Percentiles rank a stretch among this genome's conserved stretches.
These are phyloP conservation scores for Penicillium glabrum DNA, from an alignment of 2,329 filamentous ascomycete species.

Conservation along the genomic window DNA sequence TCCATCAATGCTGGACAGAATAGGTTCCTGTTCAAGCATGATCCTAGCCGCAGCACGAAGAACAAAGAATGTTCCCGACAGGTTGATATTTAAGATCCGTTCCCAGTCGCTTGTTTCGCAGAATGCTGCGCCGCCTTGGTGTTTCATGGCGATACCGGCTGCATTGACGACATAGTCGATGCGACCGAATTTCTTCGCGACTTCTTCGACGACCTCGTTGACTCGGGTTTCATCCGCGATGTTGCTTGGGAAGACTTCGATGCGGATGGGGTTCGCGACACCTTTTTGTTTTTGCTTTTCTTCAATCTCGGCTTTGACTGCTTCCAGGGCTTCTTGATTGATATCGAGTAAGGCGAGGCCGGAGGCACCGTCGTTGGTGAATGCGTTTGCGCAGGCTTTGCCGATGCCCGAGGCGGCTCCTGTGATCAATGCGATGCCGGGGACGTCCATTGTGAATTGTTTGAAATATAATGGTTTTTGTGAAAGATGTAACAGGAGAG, in stretches of 20 bases:
- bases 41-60: constrained; percentile 41
- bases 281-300: not conserved
- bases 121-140: constrained; percentile 20
- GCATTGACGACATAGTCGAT: constrained; percentile 19
- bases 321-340: constrained; percentile 5
- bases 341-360: constrained; percentile 17
- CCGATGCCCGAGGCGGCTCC: constrained; percentile 20
- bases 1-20: constrained; percentile 37
- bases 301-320: constrained; percentile 16
- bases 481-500: not conserved
- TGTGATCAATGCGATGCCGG: constrained; percentile 19
- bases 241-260: constrained; percentile 13
- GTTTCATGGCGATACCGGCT: constrained; percentile 26
- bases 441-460: constrained; percentile 14
- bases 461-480: not conserved
- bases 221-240: constrained; percentile 15
- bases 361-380: constrained; percentile 15
- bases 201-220: constrained; percentile 9
- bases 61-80: constrained; percentile 46
- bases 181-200: constrained; percentile 13
- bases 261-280: constrained; percentile 1
- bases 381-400: constrained; percentile 12
- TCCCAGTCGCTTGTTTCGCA: constrained; percentile 38
- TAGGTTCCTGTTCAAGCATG: constrained; percentile 47
- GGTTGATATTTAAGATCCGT: constrained; percentile 44